phyloP scores from a whole-genome alignment of 108 stramenopile species.

The Nitzschia sp. region DNA sequence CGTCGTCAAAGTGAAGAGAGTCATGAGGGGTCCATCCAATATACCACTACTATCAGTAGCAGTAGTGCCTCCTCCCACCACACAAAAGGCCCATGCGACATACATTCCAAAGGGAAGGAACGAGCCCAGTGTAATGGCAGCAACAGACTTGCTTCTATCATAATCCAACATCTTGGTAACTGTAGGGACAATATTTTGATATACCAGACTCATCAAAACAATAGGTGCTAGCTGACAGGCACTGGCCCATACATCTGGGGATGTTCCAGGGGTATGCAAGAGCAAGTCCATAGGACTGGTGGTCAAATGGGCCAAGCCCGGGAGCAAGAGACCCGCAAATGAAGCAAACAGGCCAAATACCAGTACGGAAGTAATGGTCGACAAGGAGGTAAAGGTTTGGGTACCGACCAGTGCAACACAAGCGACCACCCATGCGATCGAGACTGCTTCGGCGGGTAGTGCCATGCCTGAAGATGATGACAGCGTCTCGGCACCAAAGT shows the following conservation, averaged over 20 bases:
- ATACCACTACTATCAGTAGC: constrained; percentile 1
- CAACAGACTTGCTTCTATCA: constrained; percentile 47
- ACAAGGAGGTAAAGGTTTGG: constrained; percentile 43
- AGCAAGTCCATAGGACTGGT: constrained; percentile 48
- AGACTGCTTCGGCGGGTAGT: constrained; percentile 14
- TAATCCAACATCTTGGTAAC: constrained; percentile 64
- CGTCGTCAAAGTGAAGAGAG: constrained; percentile 56
- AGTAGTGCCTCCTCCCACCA: constrained; percentile 51
- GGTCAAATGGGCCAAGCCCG: constrained; percentile 49
- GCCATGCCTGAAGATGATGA: not conserved
- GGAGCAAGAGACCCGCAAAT: constrained; percentile 51
- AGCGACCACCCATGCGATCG: constrained; percentile 18
- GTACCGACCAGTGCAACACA: constrained; percentile 39
- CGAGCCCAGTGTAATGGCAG: constrained; percentile 56
- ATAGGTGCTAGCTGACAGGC: constrained; percentile 47
- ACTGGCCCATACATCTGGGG: constrained; percentile 15
- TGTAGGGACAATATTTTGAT: constrained; percentile 78
- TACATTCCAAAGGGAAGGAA: constrained; percentile 65
- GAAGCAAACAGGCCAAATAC: constrained; percentile 56
- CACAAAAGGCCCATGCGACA: constrained; percentile 63
- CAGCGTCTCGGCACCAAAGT: constrained; percentile 24
- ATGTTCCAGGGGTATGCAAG: constrained; percentile 32
- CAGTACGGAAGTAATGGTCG: constrained; percentile 42
- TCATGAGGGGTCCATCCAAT: constrained; percentile 40
- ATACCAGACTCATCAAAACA: constrained; percentile 51